phyloP scores from a whole-genome alignment of 2,329 filamentous ascomycete species.

The Pseudocercospora eumusae region DNA sequence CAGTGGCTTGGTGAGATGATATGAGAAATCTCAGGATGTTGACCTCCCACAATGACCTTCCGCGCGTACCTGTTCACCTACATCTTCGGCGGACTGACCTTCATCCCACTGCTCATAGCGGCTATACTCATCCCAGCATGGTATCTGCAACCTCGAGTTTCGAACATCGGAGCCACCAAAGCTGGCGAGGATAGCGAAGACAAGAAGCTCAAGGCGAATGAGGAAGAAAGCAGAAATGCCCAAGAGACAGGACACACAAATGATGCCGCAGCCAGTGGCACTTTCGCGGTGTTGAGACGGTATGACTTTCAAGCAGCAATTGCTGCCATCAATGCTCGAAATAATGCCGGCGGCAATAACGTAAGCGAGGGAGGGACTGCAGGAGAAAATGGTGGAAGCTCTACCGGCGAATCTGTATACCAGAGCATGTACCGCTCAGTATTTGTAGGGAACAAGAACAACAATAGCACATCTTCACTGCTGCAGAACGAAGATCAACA shows the following conservation, averaged over 20 bases:
- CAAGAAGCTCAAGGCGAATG: conserved; percentile 13
- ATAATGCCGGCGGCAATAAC: conserved; percentile 20
- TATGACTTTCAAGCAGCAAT: conserved; percentile 38
- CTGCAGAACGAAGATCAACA: conserved; percentile 24
- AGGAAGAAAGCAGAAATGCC: conserved; percentile 17
- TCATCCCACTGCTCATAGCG: conserved; percentile 70
- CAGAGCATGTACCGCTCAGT: conserved; percentile 97
- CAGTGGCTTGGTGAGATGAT: no score
- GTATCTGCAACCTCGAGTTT: conserved; percentile 55
- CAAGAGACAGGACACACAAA: conserved; percentile 14
- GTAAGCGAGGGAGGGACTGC: conserved; percentile 15
- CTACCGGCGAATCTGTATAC: conserved; percentile 87
- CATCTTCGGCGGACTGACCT: conserved; percentile 82
- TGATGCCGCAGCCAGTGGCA: conserved; percentile 35
- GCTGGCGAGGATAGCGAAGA: conserved; percentile 12
- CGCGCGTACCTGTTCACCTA: conserved; percentile 70
- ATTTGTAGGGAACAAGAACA: conserved; percentile 72
- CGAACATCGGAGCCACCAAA: conserved; percentile 9
- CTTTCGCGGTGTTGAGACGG: conserved; percentile 38
- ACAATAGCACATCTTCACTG: conserved; percentile 31
- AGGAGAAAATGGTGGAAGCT: conserved; percentile 19
- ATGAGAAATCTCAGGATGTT: conserved; percentile 3
- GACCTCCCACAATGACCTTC: conserved; percentile 40
- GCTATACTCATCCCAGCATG: conserved; percentile 67
- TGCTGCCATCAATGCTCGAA: conserved; percentile 32